phyloP scores from a whole-genome alignment of 441 rosid species.

The Geranium incanum region DNA sequence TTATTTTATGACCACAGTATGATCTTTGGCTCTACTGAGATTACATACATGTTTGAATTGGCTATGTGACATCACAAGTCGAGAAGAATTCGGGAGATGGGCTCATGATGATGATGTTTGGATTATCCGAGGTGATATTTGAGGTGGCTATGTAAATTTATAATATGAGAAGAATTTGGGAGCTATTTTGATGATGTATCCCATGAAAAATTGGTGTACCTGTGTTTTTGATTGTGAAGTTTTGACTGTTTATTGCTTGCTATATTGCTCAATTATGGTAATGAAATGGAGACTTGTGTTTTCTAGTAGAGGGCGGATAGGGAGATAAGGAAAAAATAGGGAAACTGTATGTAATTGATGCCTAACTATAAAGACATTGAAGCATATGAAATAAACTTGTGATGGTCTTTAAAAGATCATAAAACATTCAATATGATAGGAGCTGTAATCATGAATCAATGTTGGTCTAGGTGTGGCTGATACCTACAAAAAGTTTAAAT shows the following conservation, averaged over 20 bases:
- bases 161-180: too few relatives aligned
- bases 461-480: neutral
- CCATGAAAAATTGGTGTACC: too few relatives aligned
- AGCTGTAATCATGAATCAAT: neutral
- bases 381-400: neutral
- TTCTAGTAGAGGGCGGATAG: neutral
- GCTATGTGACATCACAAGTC: neutral
- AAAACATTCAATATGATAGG: neutral
- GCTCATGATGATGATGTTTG: too few relatives aligned
- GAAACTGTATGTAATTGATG: neutral
- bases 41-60: neutral
- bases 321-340: neutral
- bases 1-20: neutral
- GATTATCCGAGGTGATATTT: too few relatives aligned
- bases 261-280: neutral
- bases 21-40: neutral
- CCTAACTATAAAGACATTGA: neutral
- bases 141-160: too few relatives aligned
- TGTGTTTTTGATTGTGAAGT: too few relatives aligned
- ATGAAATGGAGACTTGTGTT: neutral
- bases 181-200: too few relatives aligned
- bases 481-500: neutral
- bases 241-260: neutral
- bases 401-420: neutral
- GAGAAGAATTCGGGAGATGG: neutral